phyloP scores from a whole-genome alignment of 257 asterid genomes.

The Solanum chiquidenum region DNA sequence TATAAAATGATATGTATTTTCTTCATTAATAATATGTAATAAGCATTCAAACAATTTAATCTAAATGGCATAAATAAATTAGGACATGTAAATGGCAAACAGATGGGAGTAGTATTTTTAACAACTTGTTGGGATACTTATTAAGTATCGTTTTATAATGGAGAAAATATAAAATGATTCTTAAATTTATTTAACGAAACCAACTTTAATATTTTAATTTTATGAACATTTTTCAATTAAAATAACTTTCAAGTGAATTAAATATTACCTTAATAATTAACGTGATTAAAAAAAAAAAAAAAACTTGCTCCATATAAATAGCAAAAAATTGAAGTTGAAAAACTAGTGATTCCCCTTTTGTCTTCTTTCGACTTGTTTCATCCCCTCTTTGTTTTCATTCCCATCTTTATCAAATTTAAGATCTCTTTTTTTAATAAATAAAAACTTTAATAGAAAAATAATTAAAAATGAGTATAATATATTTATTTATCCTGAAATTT shows the following conservation, averaged over 20 bases:
- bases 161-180: too few species aligned
- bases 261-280: too few species aligned
- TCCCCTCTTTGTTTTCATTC: neutral
- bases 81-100: neutral
- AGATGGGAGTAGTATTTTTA: neutral
- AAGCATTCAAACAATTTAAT: too few species aligned
- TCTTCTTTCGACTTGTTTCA: neutral
- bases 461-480: neutral
- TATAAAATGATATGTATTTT: too few species aligned
- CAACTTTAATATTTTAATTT: too few species aligned
- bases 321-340: neutral
- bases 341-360: neutral
- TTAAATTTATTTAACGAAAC: neutral
- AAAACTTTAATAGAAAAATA: neutral
- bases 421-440: too few species aligned
- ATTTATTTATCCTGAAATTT: neutral
- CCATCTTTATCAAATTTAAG: neutral
- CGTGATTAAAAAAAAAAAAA: neutral
- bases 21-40: neutral
- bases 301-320: too few species aligned
- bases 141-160: too few species aligned
- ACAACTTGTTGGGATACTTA: neutral
- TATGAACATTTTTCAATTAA: too few species aligned
- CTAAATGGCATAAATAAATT: too few species aligned
- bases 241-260: neutral